Evolutionary conservation across 2,329 filamentous ascomycete species (phyloP).

Genomic region (Lecanicillium sp.): DNA sequence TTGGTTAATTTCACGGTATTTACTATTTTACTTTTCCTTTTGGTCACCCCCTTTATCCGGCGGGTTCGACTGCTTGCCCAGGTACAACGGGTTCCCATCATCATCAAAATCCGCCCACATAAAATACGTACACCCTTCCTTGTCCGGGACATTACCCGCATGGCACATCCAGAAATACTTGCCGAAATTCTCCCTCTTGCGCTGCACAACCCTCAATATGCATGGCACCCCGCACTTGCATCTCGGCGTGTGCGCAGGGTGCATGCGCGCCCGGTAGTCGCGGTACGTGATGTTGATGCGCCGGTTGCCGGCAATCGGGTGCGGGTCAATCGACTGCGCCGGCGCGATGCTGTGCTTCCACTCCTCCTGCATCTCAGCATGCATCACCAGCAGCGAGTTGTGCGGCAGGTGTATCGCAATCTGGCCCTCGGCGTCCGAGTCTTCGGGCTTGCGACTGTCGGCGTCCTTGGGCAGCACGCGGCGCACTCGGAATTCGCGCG

Average conservation of each 20-base stretch:
- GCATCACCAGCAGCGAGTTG: conserved; percentile 91
- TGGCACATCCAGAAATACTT: conserved; percentile 94
- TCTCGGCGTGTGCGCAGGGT: conserved; percentile 68
- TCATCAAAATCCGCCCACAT: conserved; percentile 82
- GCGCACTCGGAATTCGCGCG: conserved; percentile 86
- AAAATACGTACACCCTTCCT: conserved; percentile 66
- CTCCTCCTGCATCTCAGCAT: conserved; percentile 94
- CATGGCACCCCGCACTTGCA: conserved; percentile 67
- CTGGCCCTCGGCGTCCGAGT: conserved; percentile 66
- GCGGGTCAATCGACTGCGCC: conserved; percentile 68
- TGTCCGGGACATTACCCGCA: conserved; percentile 61
- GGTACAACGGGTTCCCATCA: conserved; percentile 60
- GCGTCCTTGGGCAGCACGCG: conserved; percentile 57
- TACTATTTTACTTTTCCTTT: neutral
- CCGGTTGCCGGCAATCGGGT: conserved; percentile 70
- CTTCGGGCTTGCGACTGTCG: conserved; percentile 28
- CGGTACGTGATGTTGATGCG: conserved; percentile 94
- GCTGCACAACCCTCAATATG: conserved; percentile 70
- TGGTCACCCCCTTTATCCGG: too few relatives aligned
- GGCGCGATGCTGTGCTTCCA: conserved; percentile 89
- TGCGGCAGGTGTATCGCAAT: conserved; percentile 91
- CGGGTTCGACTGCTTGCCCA: neutral
- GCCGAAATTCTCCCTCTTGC: conserved; percentile 66
- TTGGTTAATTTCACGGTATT: neutral
- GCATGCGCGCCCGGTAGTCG: conserved; percentile 68